Evolutionary conservation across 2,329 filamentous ascomycete genomes (phyloP), one percentile per base, ranked within the genome.

Genomic region (Aspergillus amoenus): DNA sequence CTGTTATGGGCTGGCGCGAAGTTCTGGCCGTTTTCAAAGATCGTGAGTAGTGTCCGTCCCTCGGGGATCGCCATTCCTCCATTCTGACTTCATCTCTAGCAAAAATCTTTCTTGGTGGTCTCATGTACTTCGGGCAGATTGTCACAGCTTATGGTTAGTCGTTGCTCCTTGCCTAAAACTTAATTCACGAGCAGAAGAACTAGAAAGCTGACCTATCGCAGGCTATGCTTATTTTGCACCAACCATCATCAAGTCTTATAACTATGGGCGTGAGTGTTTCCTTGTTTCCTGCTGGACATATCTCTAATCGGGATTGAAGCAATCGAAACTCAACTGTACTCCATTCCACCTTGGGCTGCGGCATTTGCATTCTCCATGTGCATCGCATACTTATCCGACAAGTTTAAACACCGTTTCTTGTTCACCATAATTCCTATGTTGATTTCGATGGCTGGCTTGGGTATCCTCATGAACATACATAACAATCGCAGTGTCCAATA

Each of bases 111-210:
- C 72, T 91, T 13, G 89, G 88, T 44, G 88, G 88, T 0, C 80
- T 92, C 71, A 92, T 92, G 88, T 93, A 93, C 74, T 87, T 93
- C 65, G 89, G 89, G 11, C 80, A 92, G 58, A 86, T 92, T 63
- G 88, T 93, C 1, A 88, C 89, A 0, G 88, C 88, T 4, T 92
- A 91, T 69, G 82, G 87, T 65, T 60, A 47, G 66, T 61, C 27
- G 40, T 44, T 4, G 21, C 4, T 34, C 6, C 27, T 37, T 43
- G 3, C 17, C n/a, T n/a, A 11, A 15, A 27, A 37, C 12, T n/a
- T 37, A 5, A n/a, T 37, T 7, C 6, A 37, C n/a, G 34, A 37
- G 13, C 5, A n/a, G 34, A 37, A n/a, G 34, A 37, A 7, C 9
- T 12, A 24, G 15, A 27, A 47, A 21, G 59, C 47, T 66, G n/a